phyloP scores from a whole-genome alignment of 1,284 basidiomycete species.

The Moesziomyces globuligerus region DNA sequence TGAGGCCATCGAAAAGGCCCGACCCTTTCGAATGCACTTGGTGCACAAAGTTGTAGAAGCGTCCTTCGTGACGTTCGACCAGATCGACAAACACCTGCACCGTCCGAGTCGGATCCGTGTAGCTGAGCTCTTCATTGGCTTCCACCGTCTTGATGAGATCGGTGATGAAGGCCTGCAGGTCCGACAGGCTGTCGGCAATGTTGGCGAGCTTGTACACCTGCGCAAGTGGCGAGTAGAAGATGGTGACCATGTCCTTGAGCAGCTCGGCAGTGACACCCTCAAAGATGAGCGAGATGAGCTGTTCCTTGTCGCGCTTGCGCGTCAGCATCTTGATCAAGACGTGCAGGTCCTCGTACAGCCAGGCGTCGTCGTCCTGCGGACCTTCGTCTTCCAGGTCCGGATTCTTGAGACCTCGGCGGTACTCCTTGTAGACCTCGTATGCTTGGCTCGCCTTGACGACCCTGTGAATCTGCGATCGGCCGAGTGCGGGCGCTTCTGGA shows the following conservation, averaged over 20 bases:
- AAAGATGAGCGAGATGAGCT: constrained; percentile 91
- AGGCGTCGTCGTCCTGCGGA: constrained; percentile 64
- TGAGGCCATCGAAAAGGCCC: constrained; percentile 89
- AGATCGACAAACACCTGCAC: constrained; percentile 95
- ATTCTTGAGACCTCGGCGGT: constrained; percentile 52
- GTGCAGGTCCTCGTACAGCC: constrained; percentile 66
- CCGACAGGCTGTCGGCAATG: constrained; percentile 90
- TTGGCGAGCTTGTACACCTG: constrained; percentile 98
- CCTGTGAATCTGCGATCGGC: constrained; percentile 55
- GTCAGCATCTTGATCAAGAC: constrained; percentile 59
- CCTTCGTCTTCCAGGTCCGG: constrained; percentile 73
- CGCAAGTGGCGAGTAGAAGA: constrained; percentile 97
- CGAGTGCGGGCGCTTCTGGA: constrained; percentile 75
- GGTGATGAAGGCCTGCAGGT: constrained; percentile 92
- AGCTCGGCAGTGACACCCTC: constrained; percentile 95
- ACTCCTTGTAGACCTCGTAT: constrained; percentile 62
- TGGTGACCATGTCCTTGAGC: constrained; percentile 97
- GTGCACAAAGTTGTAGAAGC: constrained; percentile 97
- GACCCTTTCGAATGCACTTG: constrained; percentile 98
- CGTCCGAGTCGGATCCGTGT: constrained; percentile 83
- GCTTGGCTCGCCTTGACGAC: constrained; percentile 61
- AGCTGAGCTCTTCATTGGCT: constrained; percentile 83
- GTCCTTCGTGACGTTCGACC: constrained; percentile 90
- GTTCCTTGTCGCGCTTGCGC: constrained; percentile 86
- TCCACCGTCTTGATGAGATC: constrained; percentile 97